A percentile compares a stretch with the other conserved stretches of the same genome.
Conservation (phyloP, 1,284 basidiomycete genomes). For the Leucoagaricus sp. region DNA sequence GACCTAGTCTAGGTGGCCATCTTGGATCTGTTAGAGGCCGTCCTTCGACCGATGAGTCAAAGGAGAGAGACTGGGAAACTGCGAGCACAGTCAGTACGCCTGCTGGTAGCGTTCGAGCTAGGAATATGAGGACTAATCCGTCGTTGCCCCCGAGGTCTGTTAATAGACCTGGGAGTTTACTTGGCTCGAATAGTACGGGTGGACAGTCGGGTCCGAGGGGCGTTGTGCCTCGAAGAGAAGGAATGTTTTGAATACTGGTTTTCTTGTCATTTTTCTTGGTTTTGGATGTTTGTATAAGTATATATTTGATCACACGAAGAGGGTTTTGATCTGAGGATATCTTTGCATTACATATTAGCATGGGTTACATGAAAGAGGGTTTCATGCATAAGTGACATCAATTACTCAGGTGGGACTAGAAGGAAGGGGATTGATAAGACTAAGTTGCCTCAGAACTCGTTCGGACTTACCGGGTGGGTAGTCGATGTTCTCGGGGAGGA, state of each 20-base stretch:
- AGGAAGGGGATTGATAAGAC: background rate
- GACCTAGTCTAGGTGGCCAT: background rate
- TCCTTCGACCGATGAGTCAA: constrained; percentile 8
- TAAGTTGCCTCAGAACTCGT: background rate
- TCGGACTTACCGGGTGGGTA: constrained; percentile 37
- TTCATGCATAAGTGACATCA: constrained; percentile 6
- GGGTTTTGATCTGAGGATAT: background rate
- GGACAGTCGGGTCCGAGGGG: constrained; percentile 37
- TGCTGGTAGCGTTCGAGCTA: constrained; percentile 36
- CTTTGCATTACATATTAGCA: background rate
- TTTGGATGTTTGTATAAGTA: constrained; percentile 2
- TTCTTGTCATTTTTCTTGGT: constrained; percentile 2
- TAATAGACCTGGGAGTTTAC: constrained; percentile 59
- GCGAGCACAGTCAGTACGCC: constrained; percentile 20
- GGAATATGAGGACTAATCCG: constrained; percentile 28
- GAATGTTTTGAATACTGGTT: constrained; percentile 46
- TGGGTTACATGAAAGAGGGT: constrained; percentile 7
- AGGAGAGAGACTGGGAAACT: constrained; percentile 20
- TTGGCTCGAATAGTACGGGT: constrained; percentile 28
- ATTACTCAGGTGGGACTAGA: background rate
- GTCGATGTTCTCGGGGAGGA: constrained; percentile 43
- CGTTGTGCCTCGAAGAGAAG: constrained; percentile 50
- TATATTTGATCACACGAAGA: no score
- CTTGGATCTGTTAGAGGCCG: constrained; percentile 6
- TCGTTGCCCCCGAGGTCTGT: constrained; percentile 61